These are phyloP conservation scores for Calonectria multiphialidica DNA, from an alignment of 2,329 filamentous ascomycete species.

Conservation along the genomic window DNA sequence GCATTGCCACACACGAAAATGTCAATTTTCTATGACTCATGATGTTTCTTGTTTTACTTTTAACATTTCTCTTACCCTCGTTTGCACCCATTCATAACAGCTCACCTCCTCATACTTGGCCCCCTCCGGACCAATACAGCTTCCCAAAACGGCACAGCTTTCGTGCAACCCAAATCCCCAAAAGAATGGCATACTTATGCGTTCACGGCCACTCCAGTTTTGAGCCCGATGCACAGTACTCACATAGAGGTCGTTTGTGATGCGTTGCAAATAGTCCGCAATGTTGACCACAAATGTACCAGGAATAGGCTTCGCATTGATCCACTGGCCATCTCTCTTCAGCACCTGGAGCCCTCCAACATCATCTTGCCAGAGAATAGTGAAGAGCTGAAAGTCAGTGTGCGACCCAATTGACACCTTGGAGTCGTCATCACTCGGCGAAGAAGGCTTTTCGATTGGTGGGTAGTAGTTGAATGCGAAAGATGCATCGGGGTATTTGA, in stretches of 20 bases:
- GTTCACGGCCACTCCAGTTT: background rate
- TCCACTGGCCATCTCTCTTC: slow-evolving; percentile 1
- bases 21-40: background rate
- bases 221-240: background rate
- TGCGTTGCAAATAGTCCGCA: background rate
- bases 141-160: background rate
- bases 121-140: background rate
- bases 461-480: slow-evolving; percentile 15
- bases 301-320: background rate
- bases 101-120: background rate
- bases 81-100: slow-evolving; percentile 3
- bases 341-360: background rate
- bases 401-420: slow-evolving; percentile 1
- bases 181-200: slow-evolving; percentile 2
- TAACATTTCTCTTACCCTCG: background rate
- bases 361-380: slow-evolving; percentile 1
- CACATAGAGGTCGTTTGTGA: background rate
- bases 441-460: background rate
- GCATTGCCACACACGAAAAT: background rate
- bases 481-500: slow-evolving; percentile 1
- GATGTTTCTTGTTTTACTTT: background rate
- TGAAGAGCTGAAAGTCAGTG: slow-evolving; percentile 11
- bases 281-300: slow-evolving; percentile 7
- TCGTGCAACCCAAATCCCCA: background rate
- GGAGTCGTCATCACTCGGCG: background rate